Conservation (phyloP, 345 rosid species). For the Salix brachista region DNA sequence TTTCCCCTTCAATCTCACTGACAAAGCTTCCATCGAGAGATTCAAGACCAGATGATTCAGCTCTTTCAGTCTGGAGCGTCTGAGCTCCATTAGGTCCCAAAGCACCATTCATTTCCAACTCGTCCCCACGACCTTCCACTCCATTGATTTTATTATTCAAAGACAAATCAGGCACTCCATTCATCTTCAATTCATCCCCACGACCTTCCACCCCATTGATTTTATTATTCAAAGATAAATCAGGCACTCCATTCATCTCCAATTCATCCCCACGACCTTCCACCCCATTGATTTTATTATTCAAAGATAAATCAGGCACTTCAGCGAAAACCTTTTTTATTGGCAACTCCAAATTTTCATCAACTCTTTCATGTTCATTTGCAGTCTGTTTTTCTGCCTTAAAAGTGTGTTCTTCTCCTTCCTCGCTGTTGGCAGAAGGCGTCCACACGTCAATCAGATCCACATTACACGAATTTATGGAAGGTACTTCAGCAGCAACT, state of each 20-base stretch:
- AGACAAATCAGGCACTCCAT: background rate
- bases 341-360: slow-evolving; percentile 46
- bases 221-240: too few relatives aligned
- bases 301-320: too few relatives aligned
- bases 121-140: slow-evolving; percentile 30
- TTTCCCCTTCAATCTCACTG: slow-evolving; percentile 80
- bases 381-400: background rate
- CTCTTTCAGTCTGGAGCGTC: slow-evolving; percentile 40
- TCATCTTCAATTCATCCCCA: too few relatives aligned
- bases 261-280: too few relatives aligned
- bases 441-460: slow-evolving; percentile 16
- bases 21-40: slow-evolving; percentile 61
- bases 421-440: background rate
- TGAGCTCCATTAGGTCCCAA: background rate
- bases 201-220: too few relatives aligned
- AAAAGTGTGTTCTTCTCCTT: background rate
- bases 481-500: slow-evolving; percentile 15
- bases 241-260: too few relatives aligned
- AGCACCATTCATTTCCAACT: slow-evolving; percentile 22
- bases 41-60: slow-evolving; percentile 47
- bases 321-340: background rate
- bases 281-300: too few relatives aligned
- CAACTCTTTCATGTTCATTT: slow-evolving; percentile 22
- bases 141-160: background rate
- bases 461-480: slow-evolving; percentile 13